phyloP scores from a whole-genome alignment of 192 early-diverging fungal species.

The Backusella mclennaniae region DNA sequence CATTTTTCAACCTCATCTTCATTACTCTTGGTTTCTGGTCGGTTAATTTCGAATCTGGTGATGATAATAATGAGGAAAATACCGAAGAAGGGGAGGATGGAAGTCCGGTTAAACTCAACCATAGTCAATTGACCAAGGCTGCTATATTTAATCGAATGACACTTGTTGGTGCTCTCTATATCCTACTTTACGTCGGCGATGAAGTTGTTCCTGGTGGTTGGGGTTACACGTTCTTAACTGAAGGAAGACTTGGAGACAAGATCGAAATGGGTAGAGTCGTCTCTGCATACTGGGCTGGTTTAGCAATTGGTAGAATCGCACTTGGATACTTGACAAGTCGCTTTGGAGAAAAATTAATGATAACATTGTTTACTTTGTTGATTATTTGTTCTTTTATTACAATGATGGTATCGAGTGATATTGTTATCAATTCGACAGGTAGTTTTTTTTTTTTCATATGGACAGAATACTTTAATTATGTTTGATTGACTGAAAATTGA shows the following conservation, averaged over 20 bases:
- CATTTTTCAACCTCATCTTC: conserved; percentile 21
- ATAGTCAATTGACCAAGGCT: conserved; percentile 2
- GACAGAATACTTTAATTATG: not conserved
- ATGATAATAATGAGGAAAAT: not conserved
- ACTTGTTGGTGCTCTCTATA: conserved; percentile 19
- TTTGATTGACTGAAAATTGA: not conserved
- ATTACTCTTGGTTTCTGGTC: conserved; percentile 16
- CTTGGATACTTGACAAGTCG: conserved; percentile 25
- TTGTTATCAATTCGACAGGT: conserved; percentile 12
- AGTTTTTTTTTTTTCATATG: not conserved
- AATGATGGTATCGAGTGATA: not conserved
- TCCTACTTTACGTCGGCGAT: conserved; percentile 28
- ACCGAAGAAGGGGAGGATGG: not conserved
- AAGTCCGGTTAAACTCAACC: not conserved
- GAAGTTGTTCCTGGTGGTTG: conserved; percentile 30
- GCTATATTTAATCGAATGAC: conserved; percentile 25
- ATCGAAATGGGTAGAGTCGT: conserved; percentile 21
- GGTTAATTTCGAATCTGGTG: not conserved
- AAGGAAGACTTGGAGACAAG: conserved; percentile 18
- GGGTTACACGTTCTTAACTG: conserved; percentile 27
- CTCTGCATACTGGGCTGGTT: conserved; percentile 32
- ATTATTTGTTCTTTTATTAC: not conserved
- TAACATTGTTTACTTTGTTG: conserved; percentile 18
- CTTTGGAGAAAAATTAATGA: conserved; percentile 31
- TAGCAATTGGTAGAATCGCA: conserved; percentile 21